phyloP scores from a whole-genome alignment of 2,329 filamentous ascomycete genomes.

The Triangularia setosa region DNA sequence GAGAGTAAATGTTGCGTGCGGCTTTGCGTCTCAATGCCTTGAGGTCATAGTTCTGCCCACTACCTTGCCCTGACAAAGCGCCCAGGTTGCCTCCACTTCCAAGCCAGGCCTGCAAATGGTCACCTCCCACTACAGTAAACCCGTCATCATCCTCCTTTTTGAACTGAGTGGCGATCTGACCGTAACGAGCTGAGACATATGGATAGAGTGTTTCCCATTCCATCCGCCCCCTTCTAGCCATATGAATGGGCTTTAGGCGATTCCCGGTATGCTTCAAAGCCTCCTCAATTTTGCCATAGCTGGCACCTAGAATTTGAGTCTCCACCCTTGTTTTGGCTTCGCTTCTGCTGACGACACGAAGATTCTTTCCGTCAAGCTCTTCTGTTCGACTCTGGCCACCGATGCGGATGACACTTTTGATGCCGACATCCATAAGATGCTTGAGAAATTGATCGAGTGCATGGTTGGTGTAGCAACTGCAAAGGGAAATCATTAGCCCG shows the following conservation, averaged over 20 bases:
- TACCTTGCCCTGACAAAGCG: no score
- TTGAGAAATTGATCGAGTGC: slow-evolving; percentile 56
- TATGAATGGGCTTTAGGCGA: neutral
- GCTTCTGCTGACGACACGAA: slow-evolving; percentile 37
- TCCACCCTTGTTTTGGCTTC: neutral
- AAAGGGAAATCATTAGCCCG: slow-evolving; percentile 22
- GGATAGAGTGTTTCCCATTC: neutral
- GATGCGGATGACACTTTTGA: slow-evolving; percentile 56
- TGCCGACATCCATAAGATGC: slow-evolving; percentile 47
- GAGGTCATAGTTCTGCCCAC: neutral
- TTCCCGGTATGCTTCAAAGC: neutral
- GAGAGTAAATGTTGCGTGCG: slow-evolving; percentile 8
- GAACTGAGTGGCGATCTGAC: neutral
- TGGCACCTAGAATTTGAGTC: neutral
- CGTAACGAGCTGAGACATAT: neutral
- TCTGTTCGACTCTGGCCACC: slow-evolving; percentile 56
- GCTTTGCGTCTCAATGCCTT: neutral
- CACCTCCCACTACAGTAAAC: slow-evolving; percentile 4
- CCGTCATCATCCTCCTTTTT: neutral
- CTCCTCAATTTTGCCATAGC: neutral
- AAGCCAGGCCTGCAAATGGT: slow-evolving; percentile 9
- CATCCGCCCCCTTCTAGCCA: neutral
- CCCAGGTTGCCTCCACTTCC: neutral
- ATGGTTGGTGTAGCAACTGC: slow-evolving; percentile 49
- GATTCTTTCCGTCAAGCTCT: slow-evolving; percentile 46